Conservation (phyloP, 768 basidiomycete species). For the Daedalea quercina region DNA sequence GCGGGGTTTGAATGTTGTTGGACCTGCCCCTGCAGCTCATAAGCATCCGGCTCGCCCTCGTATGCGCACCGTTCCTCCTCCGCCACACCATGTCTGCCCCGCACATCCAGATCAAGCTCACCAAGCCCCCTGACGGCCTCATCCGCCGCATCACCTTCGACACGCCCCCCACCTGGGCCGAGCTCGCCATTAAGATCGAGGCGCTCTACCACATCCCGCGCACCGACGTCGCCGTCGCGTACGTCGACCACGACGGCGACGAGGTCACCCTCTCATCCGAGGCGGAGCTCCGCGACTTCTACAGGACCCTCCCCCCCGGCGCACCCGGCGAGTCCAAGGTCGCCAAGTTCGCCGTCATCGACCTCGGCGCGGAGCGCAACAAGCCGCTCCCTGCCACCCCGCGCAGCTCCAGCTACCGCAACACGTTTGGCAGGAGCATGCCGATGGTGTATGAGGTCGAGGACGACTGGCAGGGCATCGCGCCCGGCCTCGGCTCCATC, state of each 20-base stretch:
- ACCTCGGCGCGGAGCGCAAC: conserved; percentile 38
- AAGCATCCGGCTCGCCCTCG: neutral
- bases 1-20: conserved; percentile 10
- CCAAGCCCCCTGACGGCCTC: conserved; percentile 40
- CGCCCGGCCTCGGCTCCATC: conserved; percentile 30
- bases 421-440: conserved; percentile 51
- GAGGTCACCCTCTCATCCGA: conserved; percentile 72
- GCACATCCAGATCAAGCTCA: conserved; percentile 70
- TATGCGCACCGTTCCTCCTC: conserved; percentile 5
- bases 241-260: conserved; percentile 68
- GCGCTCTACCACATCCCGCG: conserved; percentile 48
- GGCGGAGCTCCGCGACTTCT: conserved; percentile 74
- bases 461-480: conserved; percentile 56
- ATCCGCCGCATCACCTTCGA: conserved; percentile 57
- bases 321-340: conserved; percentile 17
- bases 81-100: conserved; percentile 34
- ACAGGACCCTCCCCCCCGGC: conserved; percentile 26
- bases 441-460: conserved; percentile 42
- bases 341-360: conserved; percentile 59
- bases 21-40: neutral
- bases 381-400: conserved; percentile 26
- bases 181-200: conserved; percentile 51
- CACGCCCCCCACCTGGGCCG: conserved; percentile 45
- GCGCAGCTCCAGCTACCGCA: conserved; percentile 33
- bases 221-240: conserved; percentile 59